Conservation (phyloP, 208 protist genomes). For the Histomonas meleagridis region DNA sequence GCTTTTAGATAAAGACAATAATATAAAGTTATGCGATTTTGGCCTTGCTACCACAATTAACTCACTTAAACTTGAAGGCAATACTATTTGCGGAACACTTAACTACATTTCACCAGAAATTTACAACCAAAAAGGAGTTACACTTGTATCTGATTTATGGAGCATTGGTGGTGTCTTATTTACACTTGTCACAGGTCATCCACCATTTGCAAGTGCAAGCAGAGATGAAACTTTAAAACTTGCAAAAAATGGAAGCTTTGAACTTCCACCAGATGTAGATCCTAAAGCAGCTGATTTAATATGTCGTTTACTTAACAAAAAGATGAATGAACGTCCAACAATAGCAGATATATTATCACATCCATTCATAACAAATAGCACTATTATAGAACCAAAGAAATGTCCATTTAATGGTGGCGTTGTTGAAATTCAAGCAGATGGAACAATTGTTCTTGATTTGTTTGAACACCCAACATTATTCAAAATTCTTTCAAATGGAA, state of each 20-base stretch:
- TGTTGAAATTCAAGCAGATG: background rate
- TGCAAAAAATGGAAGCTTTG: background rate
- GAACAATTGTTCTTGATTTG: background rate
- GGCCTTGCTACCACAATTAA: background rate
- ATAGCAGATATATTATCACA: background rate
- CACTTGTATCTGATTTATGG: background rate
- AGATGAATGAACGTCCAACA: background rate
- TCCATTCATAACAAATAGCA: background rate
- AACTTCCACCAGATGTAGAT: background rate
- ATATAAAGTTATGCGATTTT: conserved; percentile 28
- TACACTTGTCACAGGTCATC: background rate
- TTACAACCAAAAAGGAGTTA: background rate
- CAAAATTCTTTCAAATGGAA: background rate
- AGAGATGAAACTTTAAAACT: background rate
- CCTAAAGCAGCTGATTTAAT: background rate
- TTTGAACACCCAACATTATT: background rate
- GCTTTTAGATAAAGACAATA: background rate
- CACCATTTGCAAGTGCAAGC: background rate
- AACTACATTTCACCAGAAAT: conserved; percentile 31
- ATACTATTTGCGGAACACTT: background rate
- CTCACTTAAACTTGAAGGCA: background rate
- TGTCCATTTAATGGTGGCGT: background rate
- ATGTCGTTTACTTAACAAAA: background rate
- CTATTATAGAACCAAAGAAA: background rate
- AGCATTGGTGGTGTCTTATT: background rate